A percentile compares a stretch with the other conserved stretches of the same genome.
Conservation (phyloP, 345 rosid species). For the Salix koriyanagi region DNA sequence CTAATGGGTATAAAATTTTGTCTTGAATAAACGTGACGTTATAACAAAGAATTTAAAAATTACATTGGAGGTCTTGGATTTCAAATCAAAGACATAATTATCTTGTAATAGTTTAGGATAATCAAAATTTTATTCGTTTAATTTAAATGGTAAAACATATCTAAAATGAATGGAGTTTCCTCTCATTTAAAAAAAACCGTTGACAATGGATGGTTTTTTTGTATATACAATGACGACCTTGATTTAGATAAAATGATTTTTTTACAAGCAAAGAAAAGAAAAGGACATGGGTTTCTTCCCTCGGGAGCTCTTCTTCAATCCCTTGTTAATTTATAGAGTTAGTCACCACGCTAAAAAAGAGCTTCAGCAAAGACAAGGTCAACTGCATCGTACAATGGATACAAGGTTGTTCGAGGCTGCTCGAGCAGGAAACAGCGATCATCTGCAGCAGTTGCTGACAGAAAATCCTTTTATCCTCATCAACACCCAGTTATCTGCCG, state of each 20-base stretch:
- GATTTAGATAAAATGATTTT: background rate
- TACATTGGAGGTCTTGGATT: rapidly evolving
- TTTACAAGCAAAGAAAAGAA: background rate
- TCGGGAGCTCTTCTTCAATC: background rate
- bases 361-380: background rate
- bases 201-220: too few relatives aligned
- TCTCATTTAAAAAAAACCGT: too few relatives aligned
- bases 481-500: background rate
- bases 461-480: conserved; percentile 26
- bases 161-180: too few relatives aligned
- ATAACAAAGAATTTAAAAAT: too few relatives aligned
- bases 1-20: too few relatives aligned
- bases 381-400: conserved; percentile 12
- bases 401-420: conserved; percentile 19
- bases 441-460: conserved; percentile 14
- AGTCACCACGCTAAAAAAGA: too few relatives aligned
- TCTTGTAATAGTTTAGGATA: rapidly evolving
- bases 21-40: too few relatives aligned
- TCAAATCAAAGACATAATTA: rapidly evolving
- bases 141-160: too few relatives aligned
- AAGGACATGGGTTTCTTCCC: background rate
- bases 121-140: too few relatives aligned
- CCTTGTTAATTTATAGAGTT: background rate
- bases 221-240: background rate
- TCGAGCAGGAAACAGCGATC: conserved; percentile 15